Evolutionary conservation across 106 monocot genomes (phyloP), one percentile per base, ranked within the genome.

Genomic region (Phalaenopsis aphrodite): DNA sequence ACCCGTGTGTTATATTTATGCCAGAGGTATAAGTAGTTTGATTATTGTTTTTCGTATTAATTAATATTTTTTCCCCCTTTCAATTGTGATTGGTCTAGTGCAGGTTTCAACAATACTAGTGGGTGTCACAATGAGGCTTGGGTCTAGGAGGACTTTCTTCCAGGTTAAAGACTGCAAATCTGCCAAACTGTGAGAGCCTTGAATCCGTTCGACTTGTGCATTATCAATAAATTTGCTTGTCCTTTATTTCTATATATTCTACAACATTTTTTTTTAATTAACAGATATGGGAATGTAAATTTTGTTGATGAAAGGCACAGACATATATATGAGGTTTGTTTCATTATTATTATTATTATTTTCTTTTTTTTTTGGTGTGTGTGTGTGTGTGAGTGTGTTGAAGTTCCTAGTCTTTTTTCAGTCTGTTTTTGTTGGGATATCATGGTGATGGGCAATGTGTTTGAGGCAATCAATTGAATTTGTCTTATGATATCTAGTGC

Each of bases 101-200:
- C 38, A 95, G 96, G 96, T 93, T 78, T 93, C 96, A 41, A 93
- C 88, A 88, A 96, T 91, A 46, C 91, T 93, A 55, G 91, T 93
- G 96, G 96, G 96, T 18, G 96, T 81, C 37, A 96, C 96, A 11
- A 93, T 96, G 96, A 77, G 96, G 42, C 88, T 96, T 80, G 96
- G 96, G 78, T 93, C 93, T 69, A 91, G 96, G 55, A 88, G 87
- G 49, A 93, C 93, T 56, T 82, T 85, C 77, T 93, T 93, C 55
- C 78, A 89, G 38, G 83, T 38, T 30, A 47, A 77, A 17, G 72
- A 85, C 81, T 87, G 91, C 81, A 93, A 91, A 78, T 83, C 93
- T 75, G 88, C 85, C 41, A 91, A 91, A 72, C 76, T 96, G 95
- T 96, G 77, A 88, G 93, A 8, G 80, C 11, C 12, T 23, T 57